These are phyloP conservation scores for Schrenkiella parvula DNA, from an alignment of 345 rosid species.

Conservation along the genomic window DNA sequence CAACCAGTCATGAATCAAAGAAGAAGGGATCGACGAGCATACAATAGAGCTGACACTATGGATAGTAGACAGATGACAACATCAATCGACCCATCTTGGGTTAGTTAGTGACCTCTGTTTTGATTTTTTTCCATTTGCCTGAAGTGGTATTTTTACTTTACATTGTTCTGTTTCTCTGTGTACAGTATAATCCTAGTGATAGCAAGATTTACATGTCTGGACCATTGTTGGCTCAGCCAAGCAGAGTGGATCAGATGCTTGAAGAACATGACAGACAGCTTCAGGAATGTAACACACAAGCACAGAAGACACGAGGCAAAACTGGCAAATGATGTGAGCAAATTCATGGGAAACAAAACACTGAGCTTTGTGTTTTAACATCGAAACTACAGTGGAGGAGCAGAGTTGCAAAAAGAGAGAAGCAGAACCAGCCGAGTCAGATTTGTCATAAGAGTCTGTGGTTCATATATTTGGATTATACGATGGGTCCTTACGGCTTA, in stretches of 20 bases:
- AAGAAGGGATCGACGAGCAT: constrained; percentile 23
- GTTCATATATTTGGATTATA: neutral
- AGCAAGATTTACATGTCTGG: constrained; percentile 83
- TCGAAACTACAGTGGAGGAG: neutral
- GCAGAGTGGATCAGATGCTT: constrained; percentile 73
- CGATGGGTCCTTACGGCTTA: neutral
- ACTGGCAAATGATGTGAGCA: neutral
- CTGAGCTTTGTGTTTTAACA: neutral
- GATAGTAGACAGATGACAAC: constrained; percentile 26
- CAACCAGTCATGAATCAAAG: constrained; percentile 10
- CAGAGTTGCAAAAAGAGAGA: neutral
- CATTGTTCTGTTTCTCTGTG: neutral
- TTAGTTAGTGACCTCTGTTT: constrained; percentile 15
- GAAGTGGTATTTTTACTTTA: neutral
- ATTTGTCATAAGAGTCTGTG: neutral
- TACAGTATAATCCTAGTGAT: constrained; percentile 48
- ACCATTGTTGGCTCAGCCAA: constrained; percentile 60
- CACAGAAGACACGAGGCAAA: neutral
- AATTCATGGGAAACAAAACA: neutral
- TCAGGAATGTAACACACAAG: constrained; percentile 44
- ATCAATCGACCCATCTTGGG: constrained; percentile 28
- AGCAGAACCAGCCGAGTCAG: neutral
- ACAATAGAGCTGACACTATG: constrained; percentile 27
- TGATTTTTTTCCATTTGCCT: neutral
- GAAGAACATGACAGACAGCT: constrained; percentile 71